Evolutionary conservation across 2,329 filamentous ascomycete species (phyloP).

Genomic region (Aureobasidium sp.): DNA sequence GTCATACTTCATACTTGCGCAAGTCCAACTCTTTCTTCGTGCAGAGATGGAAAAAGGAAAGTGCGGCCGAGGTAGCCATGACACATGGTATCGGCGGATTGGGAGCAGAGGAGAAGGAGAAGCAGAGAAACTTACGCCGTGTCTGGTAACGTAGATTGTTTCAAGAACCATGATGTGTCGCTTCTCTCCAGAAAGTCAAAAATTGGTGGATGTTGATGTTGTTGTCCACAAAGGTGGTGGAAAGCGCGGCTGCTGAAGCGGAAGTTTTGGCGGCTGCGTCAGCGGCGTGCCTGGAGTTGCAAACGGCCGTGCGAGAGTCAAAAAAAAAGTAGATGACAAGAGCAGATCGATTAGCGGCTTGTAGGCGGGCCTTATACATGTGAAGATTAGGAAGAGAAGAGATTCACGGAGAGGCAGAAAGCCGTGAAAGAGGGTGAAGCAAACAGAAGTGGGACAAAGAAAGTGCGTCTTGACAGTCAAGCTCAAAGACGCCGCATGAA

Average conservation of each 20-base stretch:
- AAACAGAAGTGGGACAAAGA: neutral
- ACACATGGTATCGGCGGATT: slow-evolving; percentile 2
- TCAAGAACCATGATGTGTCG: slow-evolving; percentile 31
- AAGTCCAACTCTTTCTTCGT: neutral
- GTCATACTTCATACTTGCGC: neutral
- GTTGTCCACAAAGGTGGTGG: slow-evolving; percentile 7
- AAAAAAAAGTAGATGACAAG: slow-evolving; percentile 1
- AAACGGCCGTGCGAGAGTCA: slow-evolving; percentile 1
- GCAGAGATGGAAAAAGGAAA: neutral
- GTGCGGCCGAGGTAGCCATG: neutral
- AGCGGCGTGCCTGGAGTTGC: slow-evolving; percentile 1
- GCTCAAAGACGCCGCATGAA: neutral
- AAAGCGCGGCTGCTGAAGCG: neutral
- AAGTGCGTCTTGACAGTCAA: neutral
- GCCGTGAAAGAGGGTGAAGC: neutral
- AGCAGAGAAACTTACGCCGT: slow-evolving; percentile 36
- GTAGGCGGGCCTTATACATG: neutral
- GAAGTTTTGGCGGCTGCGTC: slow-evolving; percentile 12
- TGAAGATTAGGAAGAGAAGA: neutral
- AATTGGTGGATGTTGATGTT: neutral
- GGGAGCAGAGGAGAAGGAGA: slow-evolving; percentile 3
- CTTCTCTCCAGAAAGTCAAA: neutral
- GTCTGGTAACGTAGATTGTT: slow-evolving; percentile 40
- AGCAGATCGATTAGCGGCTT: neutral
- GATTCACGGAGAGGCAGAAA: neutral